phyloP scores from a whole-genome alignment of 108 stramenopile genomes.

The Nitzschia inconspicua region DNA sequence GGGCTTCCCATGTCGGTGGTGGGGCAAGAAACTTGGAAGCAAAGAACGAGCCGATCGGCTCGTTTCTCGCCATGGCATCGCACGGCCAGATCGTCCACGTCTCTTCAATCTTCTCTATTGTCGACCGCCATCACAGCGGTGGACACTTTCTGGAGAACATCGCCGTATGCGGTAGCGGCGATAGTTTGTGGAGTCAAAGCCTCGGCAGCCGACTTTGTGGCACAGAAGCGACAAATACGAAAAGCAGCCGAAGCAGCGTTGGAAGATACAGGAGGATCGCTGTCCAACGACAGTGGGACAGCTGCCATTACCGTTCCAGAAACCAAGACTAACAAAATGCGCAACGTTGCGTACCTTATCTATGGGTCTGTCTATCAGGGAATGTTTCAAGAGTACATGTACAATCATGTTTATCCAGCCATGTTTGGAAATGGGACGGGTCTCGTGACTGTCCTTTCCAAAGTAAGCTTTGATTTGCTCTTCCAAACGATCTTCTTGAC shows the following conservation, averaged over 20 bases:
- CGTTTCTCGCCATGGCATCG: too few species aligned
- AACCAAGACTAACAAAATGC: constrained; percentile 1
- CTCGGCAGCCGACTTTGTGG: constrained; percentile 29
- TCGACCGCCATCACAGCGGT: not conserved
- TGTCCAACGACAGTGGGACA: not conserved
- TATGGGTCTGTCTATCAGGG: constrained; percentile 71
- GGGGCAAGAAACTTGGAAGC: too few species aligned
- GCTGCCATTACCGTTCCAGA: not conserved
- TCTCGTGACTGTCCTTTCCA: constrained; percentile 26
- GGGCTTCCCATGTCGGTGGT: too few species aligned
- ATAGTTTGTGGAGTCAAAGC: constrained; percentile 35
- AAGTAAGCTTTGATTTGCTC: constrained; percentile 49
- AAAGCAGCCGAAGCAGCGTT: not conserved
- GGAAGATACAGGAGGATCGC: not conserved
- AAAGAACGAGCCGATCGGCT: too few species aligned
- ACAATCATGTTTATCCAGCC: constrained; percentile 49
- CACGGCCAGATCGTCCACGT: too few species aligned
- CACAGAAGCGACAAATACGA: constrained; percentile 27
- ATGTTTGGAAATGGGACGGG: constrained; percentile 47
- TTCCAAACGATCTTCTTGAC: constrained; percentile 40
- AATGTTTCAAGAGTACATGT: constrained; percentile 49
- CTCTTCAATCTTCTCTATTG: not conserved
- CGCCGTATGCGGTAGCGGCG: constrained; percentile 31
- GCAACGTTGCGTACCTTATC: constrained; percentile 48
- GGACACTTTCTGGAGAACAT: constrained; percentile 21